Evolutionary conservation across 2,329 filamentous ascomycete species (phyloP), one percentile per base, ranked within the genome.

Genomic region (Colletotrichum simmondsii): DNA sequence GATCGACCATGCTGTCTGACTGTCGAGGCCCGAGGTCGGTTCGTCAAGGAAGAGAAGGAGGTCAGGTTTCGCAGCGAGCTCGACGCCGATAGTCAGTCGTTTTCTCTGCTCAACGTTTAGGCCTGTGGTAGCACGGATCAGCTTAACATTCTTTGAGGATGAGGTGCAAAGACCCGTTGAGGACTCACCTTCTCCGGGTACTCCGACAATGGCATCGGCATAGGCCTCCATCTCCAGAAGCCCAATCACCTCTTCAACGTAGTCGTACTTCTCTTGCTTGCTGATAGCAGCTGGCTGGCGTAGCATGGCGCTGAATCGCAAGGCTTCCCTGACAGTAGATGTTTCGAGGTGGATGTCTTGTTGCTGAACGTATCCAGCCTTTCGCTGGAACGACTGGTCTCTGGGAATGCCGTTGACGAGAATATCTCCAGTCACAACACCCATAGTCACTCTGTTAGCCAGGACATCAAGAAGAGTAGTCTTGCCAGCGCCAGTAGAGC

Each of bases 21-120:
- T 91, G 80, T 95, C 93, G 16, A 95, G 86, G 78, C 93, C 93
- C 11, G 92, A 94, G 4, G 93, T 95, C 2, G 93, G 93, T 78
- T 95, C 93, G 77, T 95, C 93, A 22, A 95, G 86, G 85, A 95
- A 95, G 24, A 95, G 87, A 62, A 94, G 86, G 2, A 95, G 83
- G 52, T 92, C 87, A 1, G 93, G 93, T 78, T 92, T 93, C 1
- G 93, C 93, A 22, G 92, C 92, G 5, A 95, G 84, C 79, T 95
- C 93, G 2, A 95, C 92, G 78, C 92, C 93, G 72, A 95, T 94
- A 0, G 93, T 95, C 16, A 94, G 85, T 75, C 92, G 88, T 60
- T 86, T 86, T 16, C 84, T 76, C 69, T 86, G 83, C 70, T 86
- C 83, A 1, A 83, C 80, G 72, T 90, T 80, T 2, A 80, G 67